Base-by-base conservation (phyloP, 83 land plant genomes). In the Picea abies region DNA sequence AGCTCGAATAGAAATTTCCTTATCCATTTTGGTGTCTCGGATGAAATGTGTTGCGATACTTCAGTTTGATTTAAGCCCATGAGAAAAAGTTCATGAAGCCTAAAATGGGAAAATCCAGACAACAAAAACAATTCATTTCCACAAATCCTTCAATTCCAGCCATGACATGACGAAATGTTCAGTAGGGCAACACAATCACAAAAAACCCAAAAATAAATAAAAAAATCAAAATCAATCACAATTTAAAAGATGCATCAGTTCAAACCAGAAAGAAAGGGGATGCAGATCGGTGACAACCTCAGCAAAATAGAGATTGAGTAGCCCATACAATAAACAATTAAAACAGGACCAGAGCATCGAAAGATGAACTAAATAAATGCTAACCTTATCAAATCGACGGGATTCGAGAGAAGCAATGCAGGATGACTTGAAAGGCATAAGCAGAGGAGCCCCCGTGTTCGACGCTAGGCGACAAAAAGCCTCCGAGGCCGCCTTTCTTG, bases 401-500 rank as follows among this genome's bases (percentile, higher is more conserved):
- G 85, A 84, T 52, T 94, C 95, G 17, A 92, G 84, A 19, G 89
- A 37, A 0, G 64, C 60, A 39, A 94, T 8, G 80, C 91, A 91
- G 10, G 89, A 60, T 5, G 79, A 23, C 67, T 82, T 92, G 63
- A 84, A 83, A 62, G 79, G 84, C 35, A 12, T n/a, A 20, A 87
- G 71, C 78, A 85, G 68, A 32, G 69, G 83, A 41, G 86, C 49
- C 60, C 16, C 60, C 22, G 22, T 90, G 20, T 56, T 58, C 41
- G 58, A 23, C 0, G 91, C 94, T 65, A 94, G 44, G 41, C 78
- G 81, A 63, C 72, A 81, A 37, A 94, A 76, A 26, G 84, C 81
- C 81, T 94, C 96, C 1, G 91, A 92, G 14, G 96, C 90, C 35
- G 96, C 94, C 84, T 92, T 93, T 82, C 96, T 88, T 60, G 90